A percentile compares a stretch with the other conserved stretches of the same genome.
Conservation (phyloP, 257 asterid species). For the Hygrophila difformis region DNA sequence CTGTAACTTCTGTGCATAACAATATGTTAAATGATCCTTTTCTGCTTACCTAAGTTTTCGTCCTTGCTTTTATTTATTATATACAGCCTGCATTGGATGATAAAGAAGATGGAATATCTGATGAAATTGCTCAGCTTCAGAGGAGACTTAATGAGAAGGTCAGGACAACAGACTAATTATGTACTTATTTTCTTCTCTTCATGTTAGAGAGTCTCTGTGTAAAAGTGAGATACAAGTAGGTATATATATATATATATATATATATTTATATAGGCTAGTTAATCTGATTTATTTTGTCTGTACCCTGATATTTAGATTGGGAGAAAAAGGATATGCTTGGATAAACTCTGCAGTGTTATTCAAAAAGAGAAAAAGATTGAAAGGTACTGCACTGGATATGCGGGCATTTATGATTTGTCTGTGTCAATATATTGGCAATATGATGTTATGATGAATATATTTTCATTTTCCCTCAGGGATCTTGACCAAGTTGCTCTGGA, state of each 20-base stretch:
- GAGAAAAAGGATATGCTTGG: slow-evolving; percentile 51
- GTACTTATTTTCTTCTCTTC: slow-evolving; percentile 12
- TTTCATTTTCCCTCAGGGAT: slow-evolving; percentile 47
- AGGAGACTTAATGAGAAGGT: slow-evolving; percentile 37
- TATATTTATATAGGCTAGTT: slow-evolving; percentile 4
- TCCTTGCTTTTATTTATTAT: neutral
- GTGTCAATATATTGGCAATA: slow-evolving; percentile 29
- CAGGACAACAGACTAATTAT: too few species aligned
- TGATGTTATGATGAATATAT: slow-evolving; percentile 16
- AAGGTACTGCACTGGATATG: slow-evolving; percentile 25
- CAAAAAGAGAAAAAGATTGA: slow-evolving; percentile 40
- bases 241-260: too few species aligned
- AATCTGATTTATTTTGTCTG: slow-evolving; percentile 17
- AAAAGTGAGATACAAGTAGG: too few species aligned
- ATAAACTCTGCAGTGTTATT: slow-evolving; percentile 39
- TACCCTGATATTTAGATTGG: slow-evolving; percentile 33
- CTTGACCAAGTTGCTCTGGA: slow-evolving; percentile 85
- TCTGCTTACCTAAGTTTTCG: neutral
- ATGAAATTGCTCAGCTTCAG: neutral
- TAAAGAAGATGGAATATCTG: neutral
- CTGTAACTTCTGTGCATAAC: slow-evolving; percentile 1
- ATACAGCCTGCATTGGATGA: slow-evolving; percentile 12
- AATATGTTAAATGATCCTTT: neutral
- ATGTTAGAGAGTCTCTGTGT: slow-evolving; percentile 2
- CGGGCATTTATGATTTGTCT: slow-evolving; percentile 8